phyloP scores from a whole-genome alignment of 768 basidiomycete genomes.

The Gymnopilus junonius region DNA sequence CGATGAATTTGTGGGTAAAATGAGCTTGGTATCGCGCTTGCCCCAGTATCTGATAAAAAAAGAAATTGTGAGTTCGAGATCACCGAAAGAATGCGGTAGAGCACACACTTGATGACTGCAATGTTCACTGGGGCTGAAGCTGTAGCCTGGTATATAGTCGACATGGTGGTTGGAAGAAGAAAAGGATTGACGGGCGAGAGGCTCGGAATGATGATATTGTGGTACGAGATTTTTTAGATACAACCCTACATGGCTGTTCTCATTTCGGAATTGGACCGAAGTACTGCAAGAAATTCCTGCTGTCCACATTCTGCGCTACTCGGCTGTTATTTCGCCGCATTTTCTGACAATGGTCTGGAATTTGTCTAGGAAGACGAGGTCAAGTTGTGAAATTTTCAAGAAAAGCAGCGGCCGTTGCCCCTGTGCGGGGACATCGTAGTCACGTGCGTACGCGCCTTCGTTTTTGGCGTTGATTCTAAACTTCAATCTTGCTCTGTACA shows the following conservation, averaged over 20 bases:
- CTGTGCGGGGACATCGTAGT: background rate
- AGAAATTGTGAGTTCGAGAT: background rate
- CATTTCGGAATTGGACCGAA: background rate
- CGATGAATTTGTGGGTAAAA: constrained; percentile 96
- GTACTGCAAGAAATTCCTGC: background rate
- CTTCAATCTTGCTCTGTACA: background rate
- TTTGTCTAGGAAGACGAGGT: background rate
- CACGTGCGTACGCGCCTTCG: background rate
- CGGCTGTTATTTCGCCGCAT: background rate
- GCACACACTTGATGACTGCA: constrained; percentile 89
- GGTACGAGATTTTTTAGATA: constrained; percentile 14
- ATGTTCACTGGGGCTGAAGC: constrained; percentile 96
- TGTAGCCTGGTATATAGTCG: constrained; percentile 76
- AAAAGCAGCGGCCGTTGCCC: background rate
- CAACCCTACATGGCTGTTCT: background rate
- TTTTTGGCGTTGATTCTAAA: too few species aligned
- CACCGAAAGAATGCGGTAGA: background rate
- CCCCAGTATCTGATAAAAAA: constrained; percentile 87
- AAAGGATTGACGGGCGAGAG: constrained; percentile 8
- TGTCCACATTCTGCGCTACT: background rate
- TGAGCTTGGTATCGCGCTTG: constrained; percentile 93
- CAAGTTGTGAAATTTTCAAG: background rate
- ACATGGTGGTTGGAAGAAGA: constrained; percentile 43
- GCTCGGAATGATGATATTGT: constrained; percentile 2
- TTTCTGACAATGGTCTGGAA: background rate